Evolutionary conservation across 164 flowering plant species (phyloP).

Genomic region (Warburgia ugandensis): DNA sequence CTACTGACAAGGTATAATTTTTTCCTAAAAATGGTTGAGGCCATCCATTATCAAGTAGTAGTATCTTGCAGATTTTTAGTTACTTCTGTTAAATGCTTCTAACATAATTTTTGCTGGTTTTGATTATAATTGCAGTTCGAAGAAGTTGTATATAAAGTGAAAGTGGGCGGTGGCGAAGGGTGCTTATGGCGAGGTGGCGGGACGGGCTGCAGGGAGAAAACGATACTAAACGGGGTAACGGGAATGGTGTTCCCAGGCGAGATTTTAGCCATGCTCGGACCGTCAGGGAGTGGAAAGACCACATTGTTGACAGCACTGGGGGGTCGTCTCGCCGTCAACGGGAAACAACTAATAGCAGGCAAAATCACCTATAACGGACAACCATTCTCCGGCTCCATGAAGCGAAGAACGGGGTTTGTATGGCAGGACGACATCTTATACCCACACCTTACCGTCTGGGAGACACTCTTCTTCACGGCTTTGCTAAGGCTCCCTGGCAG

Average conservation of each 20-base stretch:
- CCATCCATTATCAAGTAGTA: no score
- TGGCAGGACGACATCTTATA: constrained; percentile 75
- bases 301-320: constrained; percentile 81
- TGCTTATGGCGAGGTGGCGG: constrained; percentile 19
- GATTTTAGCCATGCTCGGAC: constrained; percentile 80
- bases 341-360: constrained; percentile 65
- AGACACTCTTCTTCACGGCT: constrained; percentile 77
- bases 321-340: constrained; percentile 57
- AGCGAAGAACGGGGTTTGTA: constrained; percentile 74
- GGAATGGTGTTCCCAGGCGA: constrained; percentile 81
- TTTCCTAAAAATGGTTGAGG: no score
- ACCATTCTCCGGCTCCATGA: constrained; percentile 55
- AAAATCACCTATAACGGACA: constrained; percentile 68
- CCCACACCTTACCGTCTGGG: constrained; percentile 75
- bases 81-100: no score
- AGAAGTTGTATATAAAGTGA: constrained; percentile 72
- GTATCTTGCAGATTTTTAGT: no score
- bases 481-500: constrained; percentile 60
- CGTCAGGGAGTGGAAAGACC: constrained; percentile 89
- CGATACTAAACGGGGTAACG: constrained; percentile 64
- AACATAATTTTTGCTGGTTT: not conserved
- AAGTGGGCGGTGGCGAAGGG: constrained; percentile 25
- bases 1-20: no score
- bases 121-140: constrained; percentile 44
- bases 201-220: constrained; percentile 41